A percentile compares a stretch with the other conserved stretches of the same genome.
phyloP scores from a whole-genome alignment of 306 rosid genomes.

The Lithocarpus polystachyus region DNA sequence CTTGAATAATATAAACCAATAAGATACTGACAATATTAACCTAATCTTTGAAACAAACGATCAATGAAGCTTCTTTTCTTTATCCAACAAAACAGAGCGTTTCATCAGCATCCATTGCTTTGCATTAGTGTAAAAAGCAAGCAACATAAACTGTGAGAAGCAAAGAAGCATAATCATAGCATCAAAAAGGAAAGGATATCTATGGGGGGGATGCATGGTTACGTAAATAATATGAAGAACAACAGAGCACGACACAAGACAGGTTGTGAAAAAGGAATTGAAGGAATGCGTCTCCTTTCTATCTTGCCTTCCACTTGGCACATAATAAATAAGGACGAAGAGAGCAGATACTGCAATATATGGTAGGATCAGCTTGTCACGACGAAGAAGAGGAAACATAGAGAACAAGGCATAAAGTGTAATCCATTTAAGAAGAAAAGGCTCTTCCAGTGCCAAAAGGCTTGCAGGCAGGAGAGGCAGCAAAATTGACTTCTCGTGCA shows the following conservation, averaged over 20 bases:
- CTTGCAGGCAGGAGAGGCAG: slow-evolving; percentile 89
- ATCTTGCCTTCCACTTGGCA: slow-evolving; percentile 27
- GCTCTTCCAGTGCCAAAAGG: slow-evolving; percentile 77
- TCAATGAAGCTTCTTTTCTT: slow-evolving; percentile 60
- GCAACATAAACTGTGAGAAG: slow-evolving; percentile 74
- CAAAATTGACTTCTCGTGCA: slow-evolving; percentile 92
- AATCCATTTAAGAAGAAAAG: slow-evolving; percentile 56
- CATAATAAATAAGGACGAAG: slow-evolving; percentile 42
- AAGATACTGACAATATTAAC: neutral
- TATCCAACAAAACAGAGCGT: slow-evolving; percentile 35
- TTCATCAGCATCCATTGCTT: slow-evolving; percentile 67
- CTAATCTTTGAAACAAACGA: neutral
- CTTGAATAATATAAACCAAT: neutral
- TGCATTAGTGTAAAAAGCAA: slow-evolving; percentile 56
- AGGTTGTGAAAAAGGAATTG: slow-evolving; percentile 20
- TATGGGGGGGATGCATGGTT: slow-evolving; percentile 55
- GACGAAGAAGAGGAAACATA: slow-evolving; percentile 76
- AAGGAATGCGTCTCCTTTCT: slow-evolving; percentile 28
- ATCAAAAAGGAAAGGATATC: slow-evolving; percentile 85
- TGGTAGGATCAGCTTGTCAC: slow-evolving; percentile 60
- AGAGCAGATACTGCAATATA: slow-evolving; percentile 59
- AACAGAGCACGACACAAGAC: slow-evolving; percentile 31
- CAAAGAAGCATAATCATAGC: slow-evolving; percentile 83
- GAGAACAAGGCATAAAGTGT: slow-evolving; percentile 66
- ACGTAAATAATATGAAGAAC: slow-evolving; percentile 80